phyloP scores from a whole-genome alignment of 2,329 filamentous ascomycete species.

The Venturia nashicola region DNA sequence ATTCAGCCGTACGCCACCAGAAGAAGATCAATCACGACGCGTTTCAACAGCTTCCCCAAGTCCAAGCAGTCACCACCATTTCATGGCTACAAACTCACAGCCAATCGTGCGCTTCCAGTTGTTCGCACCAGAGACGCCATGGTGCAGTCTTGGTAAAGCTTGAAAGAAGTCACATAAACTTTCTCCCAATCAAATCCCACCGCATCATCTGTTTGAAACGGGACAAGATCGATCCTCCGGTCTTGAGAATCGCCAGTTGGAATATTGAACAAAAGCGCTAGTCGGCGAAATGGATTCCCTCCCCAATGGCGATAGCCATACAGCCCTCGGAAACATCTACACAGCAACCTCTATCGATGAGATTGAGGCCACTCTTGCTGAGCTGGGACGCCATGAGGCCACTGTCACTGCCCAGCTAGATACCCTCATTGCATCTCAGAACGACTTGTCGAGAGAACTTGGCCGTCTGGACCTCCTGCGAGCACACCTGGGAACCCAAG shows the following conservation, averaged over 20 bases:
- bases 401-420: constrained; percentile 63
- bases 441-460: constrained; percentile 76
- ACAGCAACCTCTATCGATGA: constrained; percentile 53
- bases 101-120: background rate
- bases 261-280: too few species aligned
- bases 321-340: background rate
- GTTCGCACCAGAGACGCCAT: background rate
- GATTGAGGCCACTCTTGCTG: constrained; percentile 63
- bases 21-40: background rate
- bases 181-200: background rate
- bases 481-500: constrained; percentile 77
- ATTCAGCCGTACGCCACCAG: background rate
- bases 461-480: constrained; percentile 79
- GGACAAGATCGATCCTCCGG: background rate
- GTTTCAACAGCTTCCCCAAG: background rate
- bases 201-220: background rate
- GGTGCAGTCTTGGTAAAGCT: background rate
- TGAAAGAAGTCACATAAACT: background rate
- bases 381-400: constrained; percentile 65
- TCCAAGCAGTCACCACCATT: background rate
- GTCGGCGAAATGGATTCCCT: background rate
- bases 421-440: constrained; percentile 66
- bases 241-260: too few species aligned
- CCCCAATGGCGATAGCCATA: background rate
- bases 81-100: background rate